Evolutionary conservation across 805 yeast species (phyloP), one percentile per base, ranked within the genome.

Genomic region (Kodamaea jinghongensis): DNA sequence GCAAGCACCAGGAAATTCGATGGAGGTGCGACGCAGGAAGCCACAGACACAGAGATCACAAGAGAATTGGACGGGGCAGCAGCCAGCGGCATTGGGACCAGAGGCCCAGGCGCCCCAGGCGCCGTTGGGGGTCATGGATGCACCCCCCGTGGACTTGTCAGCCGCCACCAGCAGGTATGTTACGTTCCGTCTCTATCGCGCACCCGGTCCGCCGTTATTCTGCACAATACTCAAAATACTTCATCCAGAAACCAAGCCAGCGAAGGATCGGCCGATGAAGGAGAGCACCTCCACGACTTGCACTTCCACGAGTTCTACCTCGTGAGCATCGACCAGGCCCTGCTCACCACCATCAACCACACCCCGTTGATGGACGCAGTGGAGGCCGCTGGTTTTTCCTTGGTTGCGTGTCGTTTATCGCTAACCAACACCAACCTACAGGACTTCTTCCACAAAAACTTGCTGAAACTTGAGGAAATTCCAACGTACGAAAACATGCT

Each of bases 261-360:
- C n/a, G n/a, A n/a, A n/a, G n/a, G n/a, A n/a, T n/a, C n/a, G n/a
- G n/a, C n/a, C n/a, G n/a, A n/a, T n/a, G n/a, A n/a, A n/a, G 23
- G 23, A 5, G 23, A 20, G 23, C 23, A 20, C 13, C 70, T 70
- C 8, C 63, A 45, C 38, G 70, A 67, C 36, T 27, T 67, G 2
- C 32, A 41, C 13, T 67, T 52, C 45, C 51, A 52, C 27, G 55
- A 47, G 17, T 56, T 51, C 31, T 46, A 46, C 33, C 32, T 66
- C 8, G 48, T 67, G 8, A 58, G 67, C 6, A 60, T 68, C 2
- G 70, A 65, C 40, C 44, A 46, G 3, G 54, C 59, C 10, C n/a
- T n/a, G n/a, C n/a, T n/a, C 50, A 58, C 11, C 34, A 59, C 6
- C 39, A 44, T 4, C 6, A 46, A 56, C 33, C 71, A 66, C 47